These are phyloP conservation scores for Xylaria bambusicola DNA, from an alignment of 495 filamentous ascomycete genomes.

Conservation along the genomic window DNA sequence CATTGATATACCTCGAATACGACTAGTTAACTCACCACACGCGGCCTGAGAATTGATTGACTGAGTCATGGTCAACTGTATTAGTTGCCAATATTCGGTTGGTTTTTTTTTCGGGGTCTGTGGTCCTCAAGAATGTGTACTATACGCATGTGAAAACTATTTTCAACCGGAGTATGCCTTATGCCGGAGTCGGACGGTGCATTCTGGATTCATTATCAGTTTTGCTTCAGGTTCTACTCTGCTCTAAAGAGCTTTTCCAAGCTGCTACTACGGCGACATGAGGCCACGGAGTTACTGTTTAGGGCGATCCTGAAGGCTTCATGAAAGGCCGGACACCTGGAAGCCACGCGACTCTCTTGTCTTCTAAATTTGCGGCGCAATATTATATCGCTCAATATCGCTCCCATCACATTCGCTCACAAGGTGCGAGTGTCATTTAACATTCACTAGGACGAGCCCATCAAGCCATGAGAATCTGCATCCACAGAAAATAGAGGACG, in stretches of 20 bases:
- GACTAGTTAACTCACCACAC: slow-evolving; percentile 22
- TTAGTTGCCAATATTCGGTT: too few relatives aligned
- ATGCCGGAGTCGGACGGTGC: neutral
- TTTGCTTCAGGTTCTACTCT: neutral
- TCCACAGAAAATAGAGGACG: too few relatives aligned
- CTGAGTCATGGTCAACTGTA: neutral
- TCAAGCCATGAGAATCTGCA: too few relatives aligned
- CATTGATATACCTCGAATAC: slow-evolving; percentile 22
- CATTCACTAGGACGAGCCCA: too few relatives aligned
- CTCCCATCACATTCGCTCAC: neutral
- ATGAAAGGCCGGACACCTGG: neutral
- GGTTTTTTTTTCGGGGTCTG: too few relatives aligned
- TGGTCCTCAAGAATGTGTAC: slow-evolving; percentile 1
- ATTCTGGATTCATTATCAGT: slow-evolving; percentile 2
- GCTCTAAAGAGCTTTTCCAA: neutral
- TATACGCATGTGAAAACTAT: too few relatives aligned
- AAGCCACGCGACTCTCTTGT: neutral
- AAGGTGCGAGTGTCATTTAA: neutral
- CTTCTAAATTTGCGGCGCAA: neutral
- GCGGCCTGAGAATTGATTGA: neutral
- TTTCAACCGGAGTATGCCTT: neutral
- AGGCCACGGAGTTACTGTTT: neutral
- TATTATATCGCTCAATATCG: neutral
- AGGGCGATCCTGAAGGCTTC: neutral
- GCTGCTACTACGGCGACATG: too few relatives aligned